These are phyloP conservation scores for Leccinum disarticulatum DNA, from an alignment of 768 basidiomycete genomes.

Conservation along the genomic window DNA sequence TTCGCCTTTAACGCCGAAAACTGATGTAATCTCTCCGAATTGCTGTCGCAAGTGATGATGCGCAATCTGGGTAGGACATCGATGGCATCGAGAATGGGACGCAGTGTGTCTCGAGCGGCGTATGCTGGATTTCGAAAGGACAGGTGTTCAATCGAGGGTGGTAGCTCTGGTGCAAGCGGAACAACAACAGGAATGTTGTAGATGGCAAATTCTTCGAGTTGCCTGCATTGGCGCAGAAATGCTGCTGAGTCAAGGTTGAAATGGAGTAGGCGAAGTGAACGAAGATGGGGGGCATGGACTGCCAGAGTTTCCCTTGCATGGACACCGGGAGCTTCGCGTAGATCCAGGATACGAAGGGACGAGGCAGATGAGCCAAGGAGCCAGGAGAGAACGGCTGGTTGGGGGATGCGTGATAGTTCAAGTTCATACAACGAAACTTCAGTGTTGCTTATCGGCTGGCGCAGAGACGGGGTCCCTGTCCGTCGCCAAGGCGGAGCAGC, in stretches of 20 bases:
- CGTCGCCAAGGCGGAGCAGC: conserved; percentile 34
- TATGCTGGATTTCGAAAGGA: conserved; percentile 34
- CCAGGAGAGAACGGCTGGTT: conserved; percentile 36
- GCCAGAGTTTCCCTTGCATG: conserved; percentile 27
- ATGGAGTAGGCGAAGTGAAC: conserved; percentile 43
- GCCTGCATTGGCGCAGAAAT: conserved; percentile 37
- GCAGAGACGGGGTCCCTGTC: conserved; percentile 13
- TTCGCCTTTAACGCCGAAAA: conserved; percentile 25
- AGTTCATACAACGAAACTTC: conserved; percentile 41
- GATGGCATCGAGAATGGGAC: conserved; percentile 33
- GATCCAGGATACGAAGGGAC: conserved; percentile 40
- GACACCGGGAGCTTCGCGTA: conserved; percentile 37
- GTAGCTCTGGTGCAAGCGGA: conserved; percentile 33
- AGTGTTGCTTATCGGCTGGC: neutral
- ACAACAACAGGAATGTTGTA: conserved; percentile 37
- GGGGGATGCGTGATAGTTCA: conserved; percentile 35
- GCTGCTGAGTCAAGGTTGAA: conserved; percentile 33
- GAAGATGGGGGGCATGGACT: conserved; percentile 34
- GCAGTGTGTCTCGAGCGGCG: conserved; percentile 23
- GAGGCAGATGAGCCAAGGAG: conserved; percentile 36
- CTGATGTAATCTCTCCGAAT: conserved; percentile 18
- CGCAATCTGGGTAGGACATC: conserved; percentile 34
- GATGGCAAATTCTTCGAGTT: conserved; percentile 41
- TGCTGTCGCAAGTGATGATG: conserved; percentile 37
- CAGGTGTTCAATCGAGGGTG: conserved; percentile 41